Evolutionary conservation across 345 rosid species (phyloP).

Genomic region (Populus davidiana): DNA sequence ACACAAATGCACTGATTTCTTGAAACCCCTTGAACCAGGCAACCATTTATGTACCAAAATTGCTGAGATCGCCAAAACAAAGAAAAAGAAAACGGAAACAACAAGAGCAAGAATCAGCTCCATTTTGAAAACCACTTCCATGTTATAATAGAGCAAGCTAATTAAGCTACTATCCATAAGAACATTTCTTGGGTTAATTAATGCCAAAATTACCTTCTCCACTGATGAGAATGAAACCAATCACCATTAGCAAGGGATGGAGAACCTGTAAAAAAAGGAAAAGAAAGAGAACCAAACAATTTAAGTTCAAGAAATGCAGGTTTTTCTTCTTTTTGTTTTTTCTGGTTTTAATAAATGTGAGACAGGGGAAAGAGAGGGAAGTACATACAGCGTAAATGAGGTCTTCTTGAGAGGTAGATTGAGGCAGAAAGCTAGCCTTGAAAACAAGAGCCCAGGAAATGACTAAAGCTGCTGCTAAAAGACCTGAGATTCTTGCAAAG

Average conservation of each 20-base stretch:
- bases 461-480: conserved; percentile 53
- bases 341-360: neutral
- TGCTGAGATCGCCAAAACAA: conserved; percentile 41
- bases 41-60: conserved; percentile 87
- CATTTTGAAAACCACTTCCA: neutral
- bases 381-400: conserved; percentile 56
- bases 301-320: neutral
- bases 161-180: neutral
- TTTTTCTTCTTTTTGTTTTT: neutral
- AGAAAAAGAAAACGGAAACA: neutral
- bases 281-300: neutral
- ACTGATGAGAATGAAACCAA: conserved; percentile 82
- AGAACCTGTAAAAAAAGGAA: conserved; percentile 46
- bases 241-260: conserved; percentile 87
- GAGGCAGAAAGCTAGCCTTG: conserved; percentile 59
- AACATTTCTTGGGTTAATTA: neutral
- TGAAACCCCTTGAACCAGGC: conserved; percentile 77
- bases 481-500: conserved; percentile 63
- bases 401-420: conserved; percentile 46
- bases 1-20: conserved; percentile 81
- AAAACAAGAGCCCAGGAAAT: conserved; percentile 67
- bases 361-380: neutral
- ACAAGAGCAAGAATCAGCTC: neutral
- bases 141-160: neutral
- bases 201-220: conserved; percentile 67